phyloP scores from a whole-genome alignment of 495 filamentous ascomycete species.

The Podospora pseudocomata region DNA sequence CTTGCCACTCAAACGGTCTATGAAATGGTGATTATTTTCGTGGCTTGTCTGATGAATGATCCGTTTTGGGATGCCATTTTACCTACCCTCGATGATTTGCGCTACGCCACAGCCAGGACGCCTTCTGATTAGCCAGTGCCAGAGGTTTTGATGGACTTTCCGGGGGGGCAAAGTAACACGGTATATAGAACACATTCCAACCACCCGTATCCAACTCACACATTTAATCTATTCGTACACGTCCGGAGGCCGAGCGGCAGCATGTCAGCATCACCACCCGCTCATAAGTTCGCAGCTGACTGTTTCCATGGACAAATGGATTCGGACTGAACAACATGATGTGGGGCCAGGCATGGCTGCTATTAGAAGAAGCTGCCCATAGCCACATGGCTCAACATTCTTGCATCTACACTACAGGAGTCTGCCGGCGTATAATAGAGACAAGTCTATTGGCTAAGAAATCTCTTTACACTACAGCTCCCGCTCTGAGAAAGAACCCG shows the following conservation, averaged over 20 bases:
- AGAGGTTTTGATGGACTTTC: neutral
- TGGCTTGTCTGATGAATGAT: neutral
- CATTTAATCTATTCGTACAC: conserved; percentile 6
- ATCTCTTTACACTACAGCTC: neutral
- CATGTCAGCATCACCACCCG: conserved; percentile 6
- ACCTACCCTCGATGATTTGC: neutral
- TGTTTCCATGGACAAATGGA: neutral
- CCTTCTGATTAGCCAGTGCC: neutral
- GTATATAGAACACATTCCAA: neutral
- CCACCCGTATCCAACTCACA: conserved; percentile 3
- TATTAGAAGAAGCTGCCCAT: too few relatives aligned
- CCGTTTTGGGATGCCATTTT: neutral
- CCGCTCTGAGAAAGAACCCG: neutral
- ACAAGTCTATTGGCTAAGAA: neutral
- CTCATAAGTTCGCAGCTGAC: neutral
- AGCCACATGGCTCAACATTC: neutral
- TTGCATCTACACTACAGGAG: neutral
- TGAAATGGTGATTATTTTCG: neutral
- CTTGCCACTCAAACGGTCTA: neutral
- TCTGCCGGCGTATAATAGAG: neutral
- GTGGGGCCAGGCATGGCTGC: too few relatives aligned
- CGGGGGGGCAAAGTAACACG: neutral
- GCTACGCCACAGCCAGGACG: neutral
- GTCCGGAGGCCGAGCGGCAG: neutral
- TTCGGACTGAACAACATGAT: too few relatives aligned